Conservation (phyloP, 805 yeast species). For the Lipomyces starkeyi region DNA sequence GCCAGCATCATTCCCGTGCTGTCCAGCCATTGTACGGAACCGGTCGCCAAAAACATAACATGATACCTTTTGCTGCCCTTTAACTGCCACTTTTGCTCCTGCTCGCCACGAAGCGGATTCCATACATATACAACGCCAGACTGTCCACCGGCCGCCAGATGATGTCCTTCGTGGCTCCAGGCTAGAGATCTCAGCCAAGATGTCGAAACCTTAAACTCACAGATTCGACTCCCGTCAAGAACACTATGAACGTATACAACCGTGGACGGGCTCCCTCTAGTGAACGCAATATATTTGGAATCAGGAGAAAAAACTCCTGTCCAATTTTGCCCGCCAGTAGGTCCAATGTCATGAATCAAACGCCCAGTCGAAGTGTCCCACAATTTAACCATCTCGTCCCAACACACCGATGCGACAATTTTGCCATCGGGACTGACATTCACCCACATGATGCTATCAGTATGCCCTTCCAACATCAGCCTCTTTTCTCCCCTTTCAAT, state of each 20-base stretch:
- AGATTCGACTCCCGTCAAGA: conserved; percentile 1
- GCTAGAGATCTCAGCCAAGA: conserved; percentile 2
- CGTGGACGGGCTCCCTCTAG: background rate
- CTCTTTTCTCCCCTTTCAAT: background rate
- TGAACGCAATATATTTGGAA: background rate
- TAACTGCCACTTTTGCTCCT: conserved; percentile 4
- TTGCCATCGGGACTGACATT: background rate
- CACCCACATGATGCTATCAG: background rate
- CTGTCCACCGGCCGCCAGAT: conserved; percentile 5
- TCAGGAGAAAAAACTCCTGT: background rate
- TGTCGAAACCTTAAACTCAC: background rate
- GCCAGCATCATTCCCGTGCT: background rate
- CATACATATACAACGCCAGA: background rate
- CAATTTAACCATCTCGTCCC: conserved; percentile 3
- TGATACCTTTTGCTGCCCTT: background rate
- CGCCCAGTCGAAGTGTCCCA: conserved; percentile 1
- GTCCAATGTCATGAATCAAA: background rate
- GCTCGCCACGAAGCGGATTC: conserved; percentile 7
- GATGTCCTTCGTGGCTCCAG: background rate
- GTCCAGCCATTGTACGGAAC: conserved; percentile 2
- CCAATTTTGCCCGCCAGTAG: conserved; percentile 1
- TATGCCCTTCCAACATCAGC: conserved; percentile 3
- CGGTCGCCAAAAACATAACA: background rate
- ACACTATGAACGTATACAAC: conserved; percentile 1
- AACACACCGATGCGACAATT: background rate